These are phyloP conservation scores for Blastobotrys arbuscula DNA, from an alignment of 1,139 yeast genomes.

Conservation along the genomic window DNA sequence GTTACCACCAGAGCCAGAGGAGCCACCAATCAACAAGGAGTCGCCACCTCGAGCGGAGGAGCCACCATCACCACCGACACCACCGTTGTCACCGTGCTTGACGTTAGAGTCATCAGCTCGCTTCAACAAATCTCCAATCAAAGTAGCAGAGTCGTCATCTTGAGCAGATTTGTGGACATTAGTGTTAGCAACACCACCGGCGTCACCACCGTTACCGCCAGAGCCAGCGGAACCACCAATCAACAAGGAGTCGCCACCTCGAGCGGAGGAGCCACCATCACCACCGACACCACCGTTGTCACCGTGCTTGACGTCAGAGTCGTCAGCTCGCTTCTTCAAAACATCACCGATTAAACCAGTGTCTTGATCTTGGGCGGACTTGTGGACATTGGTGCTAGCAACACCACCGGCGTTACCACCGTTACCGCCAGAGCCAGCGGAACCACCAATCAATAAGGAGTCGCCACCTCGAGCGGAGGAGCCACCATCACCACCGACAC, in stretches of 20 bases:
- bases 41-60: not conserved
- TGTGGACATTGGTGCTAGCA: conserved; percentile 1
- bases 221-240: not conserved
- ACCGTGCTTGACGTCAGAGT: not conserved
- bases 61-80: conserved; percentile 5
- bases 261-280: not conserved
- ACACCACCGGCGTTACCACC: conserved; percentile 8
- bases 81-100: conserved; percentile 7
- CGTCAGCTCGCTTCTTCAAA: conserved; percentile 1
- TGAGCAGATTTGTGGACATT: not conserved
- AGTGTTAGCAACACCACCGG: conserved; percentile 5
- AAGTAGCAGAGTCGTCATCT: not conserved
- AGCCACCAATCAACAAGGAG: not conserved
- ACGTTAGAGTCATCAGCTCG: conserved; percentile 1
- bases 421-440: conserved; percentile 6
- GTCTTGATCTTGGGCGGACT: not conserved
- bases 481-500: conserved; percentile 6
- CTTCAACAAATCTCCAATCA: not conserved
- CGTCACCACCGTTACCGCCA: conserved; percentile 7
- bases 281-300: conserved; percentile 8
- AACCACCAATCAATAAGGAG: conserved; percentile 3
- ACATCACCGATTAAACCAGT: not conserved
- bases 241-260: not conserved
- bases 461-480: conserved; percentile 4
- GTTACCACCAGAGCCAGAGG: conserved; percentile 3